Evolutionary conservation across 495 filamentous ascomycete genomes (phyloP), one percentile per base, ranked within the genome.

Genomic region (Hyaloscypha variabilis): DNA sequence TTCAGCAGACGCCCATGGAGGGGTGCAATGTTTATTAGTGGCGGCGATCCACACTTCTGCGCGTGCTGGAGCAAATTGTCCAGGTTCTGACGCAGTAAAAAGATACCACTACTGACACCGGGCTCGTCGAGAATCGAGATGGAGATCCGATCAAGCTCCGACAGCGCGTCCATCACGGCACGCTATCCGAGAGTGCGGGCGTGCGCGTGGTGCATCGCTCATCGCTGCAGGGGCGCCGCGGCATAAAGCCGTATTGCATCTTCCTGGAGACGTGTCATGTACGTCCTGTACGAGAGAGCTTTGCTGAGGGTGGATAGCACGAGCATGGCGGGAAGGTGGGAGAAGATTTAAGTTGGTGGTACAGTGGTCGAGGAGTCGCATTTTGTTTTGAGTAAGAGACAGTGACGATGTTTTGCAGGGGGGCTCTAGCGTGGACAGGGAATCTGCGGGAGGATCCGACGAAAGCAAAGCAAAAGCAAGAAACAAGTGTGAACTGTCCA

Each of bases 141-240:
- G 57, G 57, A 59, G 57, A 59, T 59, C 57, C 57, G 57, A 59
- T 59, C 57, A 46, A 59, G 34, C 57, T 59, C 57, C 57, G 57
- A 59, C 25, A n/a, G n/a, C 17, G 6, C 13, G 6, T 10, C 23
- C 21, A 17, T 3, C 39, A 46, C 39, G 39, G 39, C 39, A 46
- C 39, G 39, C 39, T 46, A 46, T 46, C 39, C 39, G 39, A 46
- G 39, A 46, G 39, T 17, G 39, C 39, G 39, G 19, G 39, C 14
- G 39, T 17, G 39, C 14, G 17, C 10, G 39, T 46, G 39, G 39
- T 11, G 2, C 31, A 34, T 34, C 31, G 13, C 19, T 10, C 39
- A 46, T 36, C 13, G 31, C 6, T 46, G 39, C 4, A 46, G 39
- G 17, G 39, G 39, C 39, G 10, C 11, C 39, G 39, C 39, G 10